Conservation (phyloP, 169 alveolate species). For the Plasmodium adleri region DNA sequence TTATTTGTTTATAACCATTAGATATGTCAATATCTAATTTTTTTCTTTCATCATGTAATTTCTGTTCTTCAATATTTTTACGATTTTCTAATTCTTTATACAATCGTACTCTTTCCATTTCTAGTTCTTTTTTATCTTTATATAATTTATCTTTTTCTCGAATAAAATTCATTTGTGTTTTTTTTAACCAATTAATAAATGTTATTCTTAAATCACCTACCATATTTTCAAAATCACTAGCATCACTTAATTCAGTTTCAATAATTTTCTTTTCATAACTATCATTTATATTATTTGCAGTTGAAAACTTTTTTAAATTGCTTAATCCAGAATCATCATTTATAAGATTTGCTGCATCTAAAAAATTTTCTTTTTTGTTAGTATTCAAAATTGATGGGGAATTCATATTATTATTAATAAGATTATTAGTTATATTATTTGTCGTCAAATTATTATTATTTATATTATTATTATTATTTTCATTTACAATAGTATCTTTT, state of each 20-base stretch:
- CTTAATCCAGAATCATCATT: constrained; percentile 51
- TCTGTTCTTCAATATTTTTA: constrained; percentile 40
- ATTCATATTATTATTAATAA: constrained; percentile 11
- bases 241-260: constrained; percentile 73
- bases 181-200: constrained; percentile 89
- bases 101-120: constrained; percentile 77
- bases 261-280: constrained; percentile 69
- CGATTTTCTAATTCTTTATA: constrained; percentile 78
- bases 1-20: constrained; percentile 87
- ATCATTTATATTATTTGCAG: constrained; percentile 53
- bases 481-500: constrained; percentile 9
- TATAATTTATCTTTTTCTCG: constrained; percentile 78
- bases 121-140: constrained; percentile 81
- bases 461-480: constrained; percentile 34
- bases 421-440: not conserved
- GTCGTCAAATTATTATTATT: not conserved
- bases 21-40: constrained; percentile 86
- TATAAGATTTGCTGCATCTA: constrained; percentile 24
- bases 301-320: constrained; percentile 33
- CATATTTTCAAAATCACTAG: constrained; percentile 89
- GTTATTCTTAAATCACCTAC: constrained; percentile 90
- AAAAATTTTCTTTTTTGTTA: constrained; percentile 45
- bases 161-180: constrained; percentile 84
- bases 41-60: constrained; percentile 86
- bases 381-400: not conserved